These are phyloP conservation scores for Lagerstroemia speciosa DNA, from an alignment of 345 rosid species.

Conservation along the genomic window DNA sequence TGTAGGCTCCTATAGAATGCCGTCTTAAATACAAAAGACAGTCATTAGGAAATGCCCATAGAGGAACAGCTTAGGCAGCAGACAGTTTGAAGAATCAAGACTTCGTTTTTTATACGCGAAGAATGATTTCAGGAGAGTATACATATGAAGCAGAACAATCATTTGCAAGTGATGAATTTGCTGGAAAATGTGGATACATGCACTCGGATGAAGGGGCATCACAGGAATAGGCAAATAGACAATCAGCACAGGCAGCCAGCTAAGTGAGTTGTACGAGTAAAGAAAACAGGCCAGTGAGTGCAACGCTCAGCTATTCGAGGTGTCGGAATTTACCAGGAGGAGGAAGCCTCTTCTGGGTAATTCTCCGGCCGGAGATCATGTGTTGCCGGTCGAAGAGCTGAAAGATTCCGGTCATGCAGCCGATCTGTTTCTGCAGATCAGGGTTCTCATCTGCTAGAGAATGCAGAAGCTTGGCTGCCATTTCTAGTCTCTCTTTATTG, in stretches of 20 bases:
- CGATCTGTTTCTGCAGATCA: constrained; percentile 89
- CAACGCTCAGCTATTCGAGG: not conserved
- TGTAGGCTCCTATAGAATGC: not conserved
- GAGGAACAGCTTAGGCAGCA: too few relatives aligned
- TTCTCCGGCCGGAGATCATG: constrained; percentile 40
- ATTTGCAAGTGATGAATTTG: not conserved
- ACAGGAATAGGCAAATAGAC: not conserved
- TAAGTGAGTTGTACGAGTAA: not conserved
- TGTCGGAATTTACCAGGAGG: constrained; percentile 33
- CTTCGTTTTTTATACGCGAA: not conserved
- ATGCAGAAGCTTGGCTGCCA: constrained; percentile 96
- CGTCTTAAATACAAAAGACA: too few relatives aligned
- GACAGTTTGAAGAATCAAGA: too few relatives aligned
- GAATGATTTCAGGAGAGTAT: not conserved
- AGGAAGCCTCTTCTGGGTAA: constrained; percentile 49
- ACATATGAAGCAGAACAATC: not conserved
- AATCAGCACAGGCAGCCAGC: not conserved
- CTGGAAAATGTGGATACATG: not conserved
- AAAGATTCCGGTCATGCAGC: constrained; percentile 91
- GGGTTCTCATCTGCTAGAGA: constrained; percentile 88
- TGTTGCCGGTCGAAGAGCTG: constrained; percentile 82
- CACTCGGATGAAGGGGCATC: not conserved
- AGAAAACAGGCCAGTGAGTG: not conserved
- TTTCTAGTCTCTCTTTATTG: constrained; percentile 7
- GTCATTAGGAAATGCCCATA: too few relatives aligned